Base-by-base conservation (phyloP, 345 rosid genomes). In the Linum usitatissimum region DNA sequence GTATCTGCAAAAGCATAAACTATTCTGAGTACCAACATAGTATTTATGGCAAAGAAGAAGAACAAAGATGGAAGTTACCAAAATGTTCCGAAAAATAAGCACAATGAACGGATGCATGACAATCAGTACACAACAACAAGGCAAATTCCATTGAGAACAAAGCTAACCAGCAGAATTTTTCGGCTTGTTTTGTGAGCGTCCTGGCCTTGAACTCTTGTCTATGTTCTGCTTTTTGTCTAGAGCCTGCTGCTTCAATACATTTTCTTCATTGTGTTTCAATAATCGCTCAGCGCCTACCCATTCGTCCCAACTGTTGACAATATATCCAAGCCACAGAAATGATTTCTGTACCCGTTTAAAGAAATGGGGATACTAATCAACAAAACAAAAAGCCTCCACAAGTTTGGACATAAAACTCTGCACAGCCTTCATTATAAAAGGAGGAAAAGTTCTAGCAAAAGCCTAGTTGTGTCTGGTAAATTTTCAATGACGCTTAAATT, bases 1-100 rank as follows among this genome's bases (percentile, higher is more conserved):
- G 80, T 72, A 80, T 93, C 97, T 93, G 68, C 63, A 71, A 74
- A 42, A 64, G 53, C 61, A 70, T 34, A 71, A 79, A 59, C 17
- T 73, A 1, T 10, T 10, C 51, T 45, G 17, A 10, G 17, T 48
- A 57, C 62, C 21, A 65, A 55, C 28, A 21, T 62, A 39, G 19
- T n/a, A 75, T 49, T 10, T 55, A 73, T 45, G 59, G 30, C 18
- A 30, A 9, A 51, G 64, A 61, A 48, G 53, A 62, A 60, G 42
- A 36, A 48, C 21, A 36, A 64, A 48, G 20, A 8, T 39, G 28
- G 23, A 19, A 56, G 20, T 49, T 30, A 57, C 30, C 6, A 57
- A 57, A 7, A 57, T 7, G 14, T 45, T 45, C 48, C 5, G 48
- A 2, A 7, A 34, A 45, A 31, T 28, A 61, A 34, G 61, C 55